Percentiles rank a stretch among this genome's conserved stretches.
Evolutionary conservation across 2,329 filamentous ascomycete species (phyloP).

Genomic region (Monilinia laxa): DNA sequence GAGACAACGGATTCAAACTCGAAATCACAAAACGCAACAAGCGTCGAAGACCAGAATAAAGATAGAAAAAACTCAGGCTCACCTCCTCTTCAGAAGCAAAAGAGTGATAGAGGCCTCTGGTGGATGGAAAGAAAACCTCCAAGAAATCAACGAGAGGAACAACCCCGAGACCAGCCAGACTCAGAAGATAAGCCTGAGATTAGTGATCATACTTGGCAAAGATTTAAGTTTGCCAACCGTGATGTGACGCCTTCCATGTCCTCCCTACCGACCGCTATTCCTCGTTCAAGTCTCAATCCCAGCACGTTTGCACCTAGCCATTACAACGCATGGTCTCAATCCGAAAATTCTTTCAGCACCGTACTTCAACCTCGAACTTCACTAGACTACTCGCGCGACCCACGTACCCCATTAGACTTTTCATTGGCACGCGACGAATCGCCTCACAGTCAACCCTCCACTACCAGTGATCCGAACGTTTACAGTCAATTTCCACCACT

Average conservation of each 20-base stretch:
- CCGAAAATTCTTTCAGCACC: constrained; percentile 14
- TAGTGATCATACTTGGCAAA: constrained; percentile 11
- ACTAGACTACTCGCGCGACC: constrained; percentile 1
- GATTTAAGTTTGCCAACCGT: constrained; percentile 10
- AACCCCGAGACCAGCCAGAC: constrained; percentile 2
- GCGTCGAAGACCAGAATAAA: not conserved
- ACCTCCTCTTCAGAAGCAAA: constrained; percentile 14
- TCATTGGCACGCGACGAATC: not conserved
- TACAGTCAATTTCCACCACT: constrained; percentile 18
- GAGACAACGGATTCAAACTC: not conserved
- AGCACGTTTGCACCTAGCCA: constrained; percentile 16
- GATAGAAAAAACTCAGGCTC: not conserved
- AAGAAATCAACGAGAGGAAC: constrained; percentile 9
- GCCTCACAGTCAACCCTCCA: constrained; percentile 2
- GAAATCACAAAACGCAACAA: constrained; percentile 2
- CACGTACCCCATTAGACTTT: constrained; percentile 3
- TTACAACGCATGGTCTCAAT: constrained; percentile 17
- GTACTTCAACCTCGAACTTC: constrained; percentile 3
- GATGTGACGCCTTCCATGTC: constrained; percentile 22
- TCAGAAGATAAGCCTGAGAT: constrained; percentile 2
- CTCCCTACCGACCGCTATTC: constrained; percentile 20
- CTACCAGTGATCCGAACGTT: not conserved
- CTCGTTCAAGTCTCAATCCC: constrained; percentile 21
- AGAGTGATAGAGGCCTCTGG: constrained; percentile 22
- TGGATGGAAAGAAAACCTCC: constrained; percentile 21